These are phyloP conservation scores for Pyrus hybrid DNA, from an alignment of 331 rosid species.

Conservation along the genomic window DNA sequence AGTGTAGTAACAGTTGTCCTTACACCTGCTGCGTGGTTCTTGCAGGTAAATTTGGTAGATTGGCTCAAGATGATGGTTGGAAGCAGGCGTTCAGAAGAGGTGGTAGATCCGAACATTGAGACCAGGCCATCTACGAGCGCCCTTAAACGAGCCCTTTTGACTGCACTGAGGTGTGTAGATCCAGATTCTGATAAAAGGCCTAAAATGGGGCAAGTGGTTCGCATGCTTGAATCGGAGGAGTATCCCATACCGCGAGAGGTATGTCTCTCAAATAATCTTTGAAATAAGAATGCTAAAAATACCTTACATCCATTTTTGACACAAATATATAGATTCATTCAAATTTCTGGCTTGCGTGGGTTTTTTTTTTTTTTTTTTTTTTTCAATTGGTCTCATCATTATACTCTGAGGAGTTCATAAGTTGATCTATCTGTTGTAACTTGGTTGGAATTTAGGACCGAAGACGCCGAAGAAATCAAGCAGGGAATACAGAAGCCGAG, in stretches of 20 bases:
- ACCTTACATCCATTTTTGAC: background rate
- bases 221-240: conserved; percentile 95
- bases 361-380: background rate
- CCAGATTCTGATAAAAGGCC: conserved; percentile 85
- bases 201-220: conserved; percentile 89
- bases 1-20: background rate
- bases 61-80: conserved; percentile 98
- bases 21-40: conserved; percentile 11
- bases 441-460: conserved; percentile 43
- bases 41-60: conserved; percentile 87
- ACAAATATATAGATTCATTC: background rate
- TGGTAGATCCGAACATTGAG: conserved; percentile 85
- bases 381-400: background rate
- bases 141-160: conserved; percentile 77
- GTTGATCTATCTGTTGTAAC: conserved; percentile 11
- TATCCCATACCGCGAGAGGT: conserved; percentile 94
- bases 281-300: background rate
- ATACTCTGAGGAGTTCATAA: background rate
- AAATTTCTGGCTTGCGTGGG: background rate
- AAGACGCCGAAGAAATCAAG: conserved; percentile 47
- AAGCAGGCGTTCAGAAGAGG: conserved; percentile 81
- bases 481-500: conserved; percentile 30
- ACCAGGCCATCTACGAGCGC: conserved; percentile 81
- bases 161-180: conserved; percentile 94
- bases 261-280: conserved; percentile 17